phyloP scores from a whole-genome alignment of 2,329 filamentous ascomycete species.

The Colletotrichum trifolii region DNA sequence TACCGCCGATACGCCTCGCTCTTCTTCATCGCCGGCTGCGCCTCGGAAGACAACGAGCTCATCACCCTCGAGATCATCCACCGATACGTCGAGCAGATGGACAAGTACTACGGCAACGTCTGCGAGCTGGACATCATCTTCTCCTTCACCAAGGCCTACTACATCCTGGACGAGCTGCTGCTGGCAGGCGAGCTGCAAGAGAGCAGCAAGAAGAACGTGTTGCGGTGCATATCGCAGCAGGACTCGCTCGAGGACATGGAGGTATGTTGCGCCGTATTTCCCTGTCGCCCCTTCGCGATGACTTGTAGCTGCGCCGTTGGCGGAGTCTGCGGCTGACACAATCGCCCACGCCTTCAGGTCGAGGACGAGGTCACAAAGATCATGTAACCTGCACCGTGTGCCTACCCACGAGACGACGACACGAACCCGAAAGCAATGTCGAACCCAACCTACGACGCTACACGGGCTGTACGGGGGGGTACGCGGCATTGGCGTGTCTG shows the following conservation, averaged over 20 bases:
- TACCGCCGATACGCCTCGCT: slow-evolving; percentile 98
- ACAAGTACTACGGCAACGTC: slow-evolving; percentile 99
- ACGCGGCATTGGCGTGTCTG: slow-evolving; percentile 30
- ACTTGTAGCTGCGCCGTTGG: slow-evolving; percentile 29
- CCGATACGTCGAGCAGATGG: slow-evolving; percentile 99
- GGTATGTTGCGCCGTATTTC: slow-evolving; percentile 70
- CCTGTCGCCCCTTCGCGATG: slow-evolving; percentile 10
- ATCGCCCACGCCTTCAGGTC: slow-evolving; percentile 68
- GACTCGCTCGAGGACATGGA: slow-evolving; percentile 99
- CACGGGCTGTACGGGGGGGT: slow-evolving; percentile 15
- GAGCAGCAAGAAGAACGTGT: slow-evolving; percentile 98
- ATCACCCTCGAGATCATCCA: slow-evolving; percentile 99
- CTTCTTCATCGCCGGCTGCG: slow-evolving; percentile 98
- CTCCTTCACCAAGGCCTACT: slow-evolving; percentile 99
- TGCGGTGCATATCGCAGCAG: slow-evolving; percentile 95
- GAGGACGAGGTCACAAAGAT: slow-evolving; percentile 92
- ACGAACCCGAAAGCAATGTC: slow-evolving; percentile 16
- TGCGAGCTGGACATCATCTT: slow-evolving; percentile 99
- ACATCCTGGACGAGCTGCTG: slow-evolving; percentile 96
- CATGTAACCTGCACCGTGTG: slow-evolving; percentile 67
- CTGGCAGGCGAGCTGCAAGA: slow-evolving; percentile 97
- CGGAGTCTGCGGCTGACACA: slow-evolving; percentile 57
- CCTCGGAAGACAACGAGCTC: slow-evolving; percentile 97
- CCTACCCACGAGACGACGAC: slow-evolving; percentile 27
- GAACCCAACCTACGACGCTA: slow-evolving; percentile 19